Conservation (phyloP, 2,329 filamentous ascomycete genomes). For the Aspergillus sp. region DNA sequence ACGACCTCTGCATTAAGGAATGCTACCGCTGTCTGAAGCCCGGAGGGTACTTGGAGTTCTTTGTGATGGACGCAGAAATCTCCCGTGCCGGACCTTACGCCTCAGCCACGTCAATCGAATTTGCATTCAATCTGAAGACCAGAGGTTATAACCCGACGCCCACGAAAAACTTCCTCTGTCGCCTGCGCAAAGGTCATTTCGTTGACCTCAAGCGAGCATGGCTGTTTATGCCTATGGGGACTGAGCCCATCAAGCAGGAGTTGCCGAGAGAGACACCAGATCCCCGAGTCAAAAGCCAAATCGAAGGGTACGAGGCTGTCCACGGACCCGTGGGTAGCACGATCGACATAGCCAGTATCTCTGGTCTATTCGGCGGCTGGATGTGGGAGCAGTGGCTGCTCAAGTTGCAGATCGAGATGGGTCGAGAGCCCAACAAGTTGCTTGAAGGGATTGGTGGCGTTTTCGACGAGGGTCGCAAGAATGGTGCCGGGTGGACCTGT, state of each 20-base stretch:
- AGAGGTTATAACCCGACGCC: slow-evolving; percentile 85
- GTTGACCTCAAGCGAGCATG: slow-evolving; percentile 78
- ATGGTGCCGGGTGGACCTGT: slow-evolving; percentile 59
- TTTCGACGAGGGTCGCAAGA: slow-evolving; percentile 60
- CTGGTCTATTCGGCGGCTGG: slow-evolving; percentile 81
- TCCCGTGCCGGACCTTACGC: slow-evolving; percentile 78
- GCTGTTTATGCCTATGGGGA: slow-evolving; percentile 83
- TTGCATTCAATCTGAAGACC: slow-evolving; percentile 83
- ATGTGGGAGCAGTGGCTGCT: slow-evolving; percentile 97
- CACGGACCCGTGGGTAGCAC: slow-evolving; percentile 63
- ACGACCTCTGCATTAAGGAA: slow-evolving; percentile 79
- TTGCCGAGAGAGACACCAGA: slow-evolving; percentile 43
- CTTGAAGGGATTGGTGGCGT: slow-evolving; percentile 57
- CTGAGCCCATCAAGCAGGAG: slow-evolving; percentile 45
- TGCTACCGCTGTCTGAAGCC: slow-evolving; percentile 91
- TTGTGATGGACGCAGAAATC: slow-evolving; percentile 84
- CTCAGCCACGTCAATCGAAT: slow-evolving; percentile 83
- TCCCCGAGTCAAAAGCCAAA: slow-evolving; percentile 34
- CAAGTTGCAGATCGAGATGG: slow-evolving; percentile 82
- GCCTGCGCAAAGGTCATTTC: slow-evolving; percentile 75
- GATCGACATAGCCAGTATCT: slow-evolving; percentile 69
- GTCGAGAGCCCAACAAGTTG: slow-evolving; percentile 57
- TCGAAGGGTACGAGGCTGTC: slow-evolving; percentile 58
- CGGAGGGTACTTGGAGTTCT: slow-evolving; percentile 89
- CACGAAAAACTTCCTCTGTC: slow-evolving; percentile 75